Percentiles rank a stretch among this genome's conserved stretches.
Evolutionary conservation across 2,329 filamentous ascomycete species (phyloP).

Genomic region (Dactylellina parvicollis): DNA sequence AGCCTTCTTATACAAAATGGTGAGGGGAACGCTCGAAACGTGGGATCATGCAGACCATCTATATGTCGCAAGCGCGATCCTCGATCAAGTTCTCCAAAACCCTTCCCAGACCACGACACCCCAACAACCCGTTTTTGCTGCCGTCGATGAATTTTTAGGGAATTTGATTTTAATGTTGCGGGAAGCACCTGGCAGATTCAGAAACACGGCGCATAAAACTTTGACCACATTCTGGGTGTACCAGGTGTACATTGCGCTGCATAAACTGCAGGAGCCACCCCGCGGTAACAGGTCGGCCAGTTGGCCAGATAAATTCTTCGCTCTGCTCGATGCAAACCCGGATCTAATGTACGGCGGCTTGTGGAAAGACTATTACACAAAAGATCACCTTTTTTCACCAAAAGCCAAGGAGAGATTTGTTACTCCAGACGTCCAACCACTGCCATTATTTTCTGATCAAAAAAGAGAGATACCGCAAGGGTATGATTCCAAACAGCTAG

Average conservation of each 20-base stretch:
- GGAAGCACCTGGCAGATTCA: conserved; percentile 58
- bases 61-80: conserved; percentile 59
- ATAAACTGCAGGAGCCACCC: conserved; percentile 56
- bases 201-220: conserved; percentile 60
- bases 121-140: conserved; percentile 56
- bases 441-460: conserved; percentile 55
- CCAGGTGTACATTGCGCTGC: conserved; percentile 59
- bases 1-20: conserved; percentile 59
- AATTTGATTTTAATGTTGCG: conserved; percentile 58
- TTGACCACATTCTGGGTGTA: conserved; percentile 61
- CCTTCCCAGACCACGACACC: conserved; percentile 47
- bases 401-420: conserved; percentile 59
- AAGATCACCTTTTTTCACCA: conserved; percentile 59
- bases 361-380: conserved; percentile 60
- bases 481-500: conserved; percentile 11
- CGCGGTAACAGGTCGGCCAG: neutral
- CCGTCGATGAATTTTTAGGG: conserved; percentile 59
- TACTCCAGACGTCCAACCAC: conserved; percentile 59
- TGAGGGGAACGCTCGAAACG: conserved; percentile 56
- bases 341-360: conserved; percentile 59
- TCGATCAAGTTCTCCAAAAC: conserved; percentile 58
- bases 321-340: conserved; percentile 57
- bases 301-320: conserved; percentile 54
- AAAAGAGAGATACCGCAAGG: neutral
- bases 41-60: conserved; percentile 61